Evolutionary conservation across 495 filamentous ascomycete genomes (phyloP).

Genomic region (Penicillium bovifimosum): DNA sequence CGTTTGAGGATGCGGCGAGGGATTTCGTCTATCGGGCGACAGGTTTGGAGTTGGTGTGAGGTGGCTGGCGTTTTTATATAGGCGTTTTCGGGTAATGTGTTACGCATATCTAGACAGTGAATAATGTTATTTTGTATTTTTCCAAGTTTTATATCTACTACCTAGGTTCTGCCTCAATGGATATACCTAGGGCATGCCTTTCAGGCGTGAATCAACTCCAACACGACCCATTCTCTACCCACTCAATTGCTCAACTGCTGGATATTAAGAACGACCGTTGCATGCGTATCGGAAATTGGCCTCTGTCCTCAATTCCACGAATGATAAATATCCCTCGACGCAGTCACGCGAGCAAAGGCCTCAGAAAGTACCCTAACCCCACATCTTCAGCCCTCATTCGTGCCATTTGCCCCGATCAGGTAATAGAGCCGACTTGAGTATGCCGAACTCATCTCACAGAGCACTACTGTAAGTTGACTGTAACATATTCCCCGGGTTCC

Average conservation of each 20-base stretch:
- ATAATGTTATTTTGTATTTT: neutral
- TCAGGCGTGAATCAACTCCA: no score
- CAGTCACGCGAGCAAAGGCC: neutral
- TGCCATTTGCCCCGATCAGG: neutral
- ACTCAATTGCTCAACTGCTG: no score
- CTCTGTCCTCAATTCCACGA: no score
- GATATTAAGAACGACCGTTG: no score
- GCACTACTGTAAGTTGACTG: slow-evolving; percentile 1
- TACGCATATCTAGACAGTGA: neutral
- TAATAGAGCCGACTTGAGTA: neutral
- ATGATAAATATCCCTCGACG: no score
- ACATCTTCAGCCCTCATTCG: neutral
- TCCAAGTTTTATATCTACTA: no score
- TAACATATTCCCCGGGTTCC: neutral
- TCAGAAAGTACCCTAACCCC: no score
- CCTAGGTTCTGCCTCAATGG: no score
- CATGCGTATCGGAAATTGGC: no score
- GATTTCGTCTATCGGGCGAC: slow-evolving; percentile 16
- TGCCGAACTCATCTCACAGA: neutral
- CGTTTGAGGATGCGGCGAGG: slow-evolving; percentile 18
- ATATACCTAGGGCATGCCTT: no score
- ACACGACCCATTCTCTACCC: no score
- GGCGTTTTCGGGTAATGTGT: neutral
- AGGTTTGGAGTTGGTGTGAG: slow-evolving; percentile 19
- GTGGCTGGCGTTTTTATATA: neutral